A percentile compares a stretch with the other conserved stretches of the same genome.
Conservation (phyloP, 805 yeast genomes). For the Teunomyces aglyptinius region DNA sequence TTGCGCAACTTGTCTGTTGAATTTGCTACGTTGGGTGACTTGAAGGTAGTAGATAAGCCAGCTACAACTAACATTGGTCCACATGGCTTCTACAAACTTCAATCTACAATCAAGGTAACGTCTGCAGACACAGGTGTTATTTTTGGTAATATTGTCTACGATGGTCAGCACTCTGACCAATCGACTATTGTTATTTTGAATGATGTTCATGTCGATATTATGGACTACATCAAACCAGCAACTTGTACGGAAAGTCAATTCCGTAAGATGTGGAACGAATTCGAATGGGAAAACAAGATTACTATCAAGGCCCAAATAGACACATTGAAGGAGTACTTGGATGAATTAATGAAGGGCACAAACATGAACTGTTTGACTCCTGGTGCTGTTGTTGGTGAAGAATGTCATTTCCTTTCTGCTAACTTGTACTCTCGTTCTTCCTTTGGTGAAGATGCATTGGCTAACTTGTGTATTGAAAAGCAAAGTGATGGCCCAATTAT, state of each 20-base stretch:
- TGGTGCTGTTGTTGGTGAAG: constrained; percentile 84
- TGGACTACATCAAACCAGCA: constrained; percentile 98
- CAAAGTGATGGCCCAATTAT: constrained; percentile 69
- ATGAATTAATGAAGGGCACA: constrained; percentile 73
- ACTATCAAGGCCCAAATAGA: constrained; percentile 71
- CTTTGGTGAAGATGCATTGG: constrained; percentile 97
- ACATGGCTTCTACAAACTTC: constrained; percentile 91
- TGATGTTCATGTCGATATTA: constrained; percentile 92
- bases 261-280: constrained; percentile 98
- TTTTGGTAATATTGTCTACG: constrained; percentile 95
- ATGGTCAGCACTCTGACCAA: constrained; percentile 91
- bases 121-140: constrained; percentile 98
- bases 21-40: constrained; percentile 93
- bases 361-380: constrained; percentile 94
- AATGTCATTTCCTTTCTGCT: constrained; percentile 90
- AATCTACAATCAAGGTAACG: constrained; percentile 88
- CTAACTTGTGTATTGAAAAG: constrained; percentile 90
- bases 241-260: constrained; percentile 82
- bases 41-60: constrained; percentile 91
- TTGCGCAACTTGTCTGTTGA: constrained; percentile 89
- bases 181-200: constrained; percentile 86
- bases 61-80: constrained; percentile 89
- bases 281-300: constrained; percentile 99
- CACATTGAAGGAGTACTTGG: constrained; percentile 74
- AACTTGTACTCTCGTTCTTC: constrained; percentile 88